phyloP scores from a whole-genome alignment of 352 stramenopile species.

The Plasmopara viticola region DNA sequence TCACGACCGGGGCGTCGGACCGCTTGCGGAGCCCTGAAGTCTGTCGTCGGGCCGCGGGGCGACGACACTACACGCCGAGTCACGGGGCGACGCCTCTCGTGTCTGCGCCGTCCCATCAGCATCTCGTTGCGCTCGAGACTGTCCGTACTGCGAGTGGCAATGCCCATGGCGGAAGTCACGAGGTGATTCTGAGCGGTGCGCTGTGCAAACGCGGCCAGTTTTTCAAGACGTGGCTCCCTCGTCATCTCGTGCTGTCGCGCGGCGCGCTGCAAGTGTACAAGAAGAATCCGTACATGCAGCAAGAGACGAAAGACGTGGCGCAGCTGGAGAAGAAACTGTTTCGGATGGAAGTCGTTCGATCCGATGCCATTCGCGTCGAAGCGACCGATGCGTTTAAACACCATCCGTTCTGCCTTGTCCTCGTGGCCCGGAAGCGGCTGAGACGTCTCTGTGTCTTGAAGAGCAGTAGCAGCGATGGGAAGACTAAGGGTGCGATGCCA shows the following conservation, averaged over 20 bases:
- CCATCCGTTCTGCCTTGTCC: constrained; percentile 57
- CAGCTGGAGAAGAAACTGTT: constrained; percentile 53
- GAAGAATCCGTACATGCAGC: constrained; percentile 47
- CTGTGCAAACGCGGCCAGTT: constrained; percentile 68
- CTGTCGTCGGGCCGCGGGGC: constrained; percentile 4
- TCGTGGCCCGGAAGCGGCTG: constrained; percentile 50
- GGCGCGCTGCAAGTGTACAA: constrained; percentile 60
- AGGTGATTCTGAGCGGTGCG: constrained; percentile 53
- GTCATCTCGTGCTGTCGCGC: constrained; percentile 63
- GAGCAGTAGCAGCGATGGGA: constrained; percentile 5
- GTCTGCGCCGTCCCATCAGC: constrained; percentile 15
- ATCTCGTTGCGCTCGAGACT: constrained; percentile 30
- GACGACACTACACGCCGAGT: constrained; percentile 1
- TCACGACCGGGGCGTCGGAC: constrained; percentile 10
- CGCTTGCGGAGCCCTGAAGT: constrained; percentile 10
- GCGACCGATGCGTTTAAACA: constrained; percentile 49
- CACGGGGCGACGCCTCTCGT: constrained; percentile 1
- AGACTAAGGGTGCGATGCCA: background rate
- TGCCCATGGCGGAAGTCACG: constrained; percentile 19
- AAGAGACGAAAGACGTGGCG: constrained; percentile 36
- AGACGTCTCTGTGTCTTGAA: constrained; percentile 21
- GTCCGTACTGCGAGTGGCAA: constrained; percentile 18
- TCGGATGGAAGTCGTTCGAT: constrained; percentile 50
- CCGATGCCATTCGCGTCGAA: constrained; percentile 61
- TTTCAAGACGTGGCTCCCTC: constrained; percentile 67